Conservation (phyloP, 768 basidiomycete species). For the Melanogaster broomeanus region DNA sequence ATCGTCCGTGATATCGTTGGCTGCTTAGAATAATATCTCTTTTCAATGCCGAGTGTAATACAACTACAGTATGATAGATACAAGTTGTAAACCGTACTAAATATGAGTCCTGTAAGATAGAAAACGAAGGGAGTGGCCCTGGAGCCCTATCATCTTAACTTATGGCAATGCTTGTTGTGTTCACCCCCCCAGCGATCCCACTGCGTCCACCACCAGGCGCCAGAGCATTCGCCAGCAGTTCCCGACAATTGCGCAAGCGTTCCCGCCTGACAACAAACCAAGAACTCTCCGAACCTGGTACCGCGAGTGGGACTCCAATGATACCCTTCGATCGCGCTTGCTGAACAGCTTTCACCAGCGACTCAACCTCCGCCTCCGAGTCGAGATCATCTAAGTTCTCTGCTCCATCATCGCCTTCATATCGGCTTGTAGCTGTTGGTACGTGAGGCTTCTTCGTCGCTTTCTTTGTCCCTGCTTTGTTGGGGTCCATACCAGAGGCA, state of each 20-base stretch:
- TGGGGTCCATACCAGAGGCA: slow-evolving; percentile 54
- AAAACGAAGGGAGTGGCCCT: no score
- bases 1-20: no score
- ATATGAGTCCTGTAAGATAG: not conserved
- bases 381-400: slow-evolving; percentile 81
- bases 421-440: slow-evolving; percentile 49
- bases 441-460: slow-evolving; percentile 61
- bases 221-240: slow-evolving; percentile 57
- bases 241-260: slow-evolving; percentile 56
- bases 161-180: slow-evolving; percentile 20
- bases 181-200: slow-evolving; percentile 20
- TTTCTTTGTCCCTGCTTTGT: slow-evolving; percentile 54
- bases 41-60: not conserved
- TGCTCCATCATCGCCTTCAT: slow-evolving; percentile 59
- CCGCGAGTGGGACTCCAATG: slow-evolving; percentile 66
- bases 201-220: slow-evolving; percentile 20
- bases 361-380: slow-evolving; percentile 84
- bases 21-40: not conserved
- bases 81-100: not conserved
- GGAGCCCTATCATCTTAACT: slow-evolving; percentile 3
- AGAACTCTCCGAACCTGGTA: slow-evolving; percentile 72
- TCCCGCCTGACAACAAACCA: slow-evolving; percentile 82
- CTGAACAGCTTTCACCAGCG: slow-evolving; percentile 63
- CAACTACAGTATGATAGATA: no score
- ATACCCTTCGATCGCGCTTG: slow-evolving; percentile 56